Evolutionary conservation across 352 stramenopile species (phyloP).

Genomic region (Pythium aristosporum): DNA sequence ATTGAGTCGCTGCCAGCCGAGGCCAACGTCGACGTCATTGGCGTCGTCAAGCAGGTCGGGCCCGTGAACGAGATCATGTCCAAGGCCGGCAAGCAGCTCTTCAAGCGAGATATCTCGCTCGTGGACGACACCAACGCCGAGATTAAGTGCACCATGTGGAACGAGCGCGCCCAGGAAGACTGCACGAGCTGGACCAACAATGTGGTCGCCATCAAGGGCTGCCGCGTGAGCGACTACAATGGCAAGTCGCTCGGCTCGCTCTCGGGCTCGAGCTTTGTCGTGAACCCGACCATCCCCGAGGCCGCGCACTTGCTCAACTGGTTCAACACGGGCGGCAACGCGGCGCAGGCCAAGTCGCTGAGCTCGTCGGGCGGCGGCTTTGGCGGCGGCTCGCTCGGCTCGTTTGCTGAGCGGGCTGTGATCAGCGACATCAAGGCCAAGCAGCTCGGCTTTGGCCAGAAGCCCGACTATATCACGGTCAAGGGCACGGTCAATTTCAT

Average conservation of each 20-base stretch:
- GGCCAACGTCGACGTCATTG: constrained; percentile 94
- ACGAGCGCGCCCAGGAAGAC: constrained; percentile 84
- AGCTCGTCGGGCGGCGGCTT: constrained; percentile 72
- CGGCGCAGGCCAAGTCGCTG: constrained; percentile 73
- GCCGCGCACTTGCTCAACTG: constrained; percentile 81
- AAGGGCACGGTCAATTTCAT: constrained; percentile 97
- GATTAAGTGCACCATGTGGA: constrained; percentile 97
- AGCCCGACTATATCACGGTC: constrained; percentile 96
- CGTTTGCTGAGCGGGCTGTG: constrained; percentile 87
- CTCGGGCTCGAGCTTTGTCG: constrained; percentile 74
- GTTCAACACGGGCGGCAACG: constrained; percentile 76
- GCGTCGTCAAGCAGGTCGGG: constrained; percentile 92
- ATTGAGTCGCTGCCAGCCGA: constrained; percentile 89
- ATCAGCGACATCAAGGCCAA: constrained; percentile 95
- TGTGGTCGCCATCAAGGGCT: constrained; percentile 95
- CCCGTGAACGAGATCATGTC: constrained; percentile 92
- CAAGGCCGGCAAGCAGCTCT: constrained; percentile 94
- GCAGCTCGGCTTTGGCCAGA: constrained; percentile 94
- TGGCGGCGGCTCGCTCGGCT: constrained; percentile 67
- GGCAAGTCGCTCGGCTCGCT: constrained; percentile 88
- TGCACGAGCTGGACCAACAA: constrained; percentile 88
- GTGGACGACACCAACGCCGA: constrained; percentile 96
- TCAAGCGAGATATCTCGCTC: constrained; percentile 96
- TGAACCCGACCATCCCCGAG: constrained; percentile 88
- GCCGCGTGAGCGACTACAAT: constrained; percentile 94